A percentile compares a stretch with the other conserved stretches of the same genome.
phyloP scores from a whole-genome alignment of 768 basidiomycete species.

The Kwoniella heveanensis region DNA sequence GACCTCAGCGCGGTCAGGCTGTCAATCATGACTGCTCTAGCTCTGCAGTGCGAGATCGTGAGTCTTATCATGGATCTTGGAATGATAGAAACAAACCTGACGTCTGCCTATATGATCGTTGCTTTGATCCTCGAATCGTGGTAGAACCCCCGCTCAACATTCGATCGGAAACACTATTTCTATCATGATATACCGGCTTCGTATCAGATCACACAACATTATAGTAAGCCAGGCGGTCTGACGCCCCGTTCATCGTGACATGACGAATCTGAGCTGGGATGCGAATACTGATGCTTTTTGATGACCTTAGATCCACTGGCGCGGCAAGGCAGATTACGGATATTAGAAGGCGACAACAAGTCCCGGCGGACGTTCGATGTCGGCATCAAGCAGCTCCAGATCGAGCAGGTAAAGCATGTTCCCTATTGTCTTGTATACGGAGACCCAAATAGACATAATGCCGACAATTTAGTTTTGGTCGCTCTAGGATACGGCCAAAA shows the following conservation, averaged over 20 bases:
- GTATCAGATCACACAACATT: constrained; percentile 96
- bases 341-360: constrained; percentile 26
- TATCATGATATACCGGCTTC: constrained; percentile 92
- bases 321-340: constrained; percentile 18
- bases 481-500: constrained; percentile 35
- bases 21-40: constrained; percentile 77
- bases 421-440: too few species aligned
- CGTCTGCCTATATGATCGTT: too few species aligned
- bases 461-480: too few species aligned
- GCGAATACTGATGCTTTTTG: not conserved
- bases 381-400: constrained; percentile 89
- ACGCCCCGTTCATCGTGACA: not conserved
- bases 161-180: constrained; percentile 98
- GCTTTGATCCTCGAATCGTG: too few species aligned
- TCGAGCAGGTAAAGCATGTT: constrained; percentile 74
- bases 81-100: too few species aligned
- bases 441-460: too few species aligned
- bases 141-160: constrained; percentile 74
- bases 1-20: constrained; percentile 64
- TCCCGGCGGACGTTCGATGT: constrained; percentile 56
- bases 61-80: constrained; percentile 5
- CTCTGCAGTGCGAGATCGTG: constrained; percentile 61
- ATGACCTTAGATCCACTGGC: constrained; percentile 26
- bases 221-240: constrained; percentile 65
- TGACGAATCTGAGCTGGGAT: too few species aligned